phyloP scores from a whole-genome alignment of 345 rosid genomes.

The Rhodomyrtus tomentosa region DNA sequence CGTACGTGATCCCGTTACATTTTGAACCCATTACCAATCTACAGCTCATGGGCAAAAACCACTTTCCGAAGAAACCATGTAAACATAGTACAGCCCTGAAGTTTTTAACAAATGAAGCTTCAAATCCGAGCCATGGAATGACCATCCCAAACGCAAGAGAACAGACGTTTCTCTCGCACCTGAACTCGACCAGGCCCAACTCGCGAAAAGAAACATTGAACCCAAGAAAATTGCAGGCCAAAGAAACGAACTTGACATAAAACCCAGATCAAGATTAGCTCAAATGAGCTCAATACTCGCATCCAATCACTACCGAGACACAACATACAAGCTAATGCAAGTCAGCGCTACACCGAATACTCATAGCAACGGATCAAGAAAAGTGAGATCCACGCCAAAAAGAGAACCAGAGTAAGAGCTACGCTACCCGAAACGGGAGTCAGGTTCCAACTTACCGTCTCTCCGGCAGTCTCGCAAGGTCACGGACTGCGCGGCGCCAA shows the following conservation, averaged over 20 bases:
- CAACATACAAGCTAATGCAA: not conserved
- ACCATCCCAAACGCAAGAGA: not conserved
- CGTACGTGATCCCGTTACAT: not conserved
- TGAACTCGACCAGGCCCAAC: not conserved
- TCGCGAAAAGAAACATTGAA: not conserved
- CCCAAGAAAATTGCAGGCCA: not conserved
- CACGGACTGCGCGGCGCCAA: not conserved
- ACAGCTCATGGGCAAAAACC: not conserved
- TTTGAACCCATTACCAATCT: not conserved
- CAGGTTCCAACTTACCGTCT: not conserved
- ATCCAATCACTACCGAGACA: not conserved
- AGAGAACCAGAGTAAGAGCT: not conserved
- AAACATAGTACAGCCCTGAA: not conserved
- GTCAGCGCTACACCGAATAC: not conserved
- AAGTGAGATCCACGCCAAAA: not conserved
- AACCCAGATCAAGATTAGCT: not conserved
- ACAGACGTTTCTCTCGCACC: not conserved
- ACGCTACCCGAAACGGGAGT: not conserved
- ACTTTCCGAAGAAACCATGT: not conserved
- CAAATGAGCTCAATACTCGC: not conserved
- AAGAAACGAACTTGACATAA: not conserved
- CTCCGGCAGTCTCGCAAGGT: not conserved
- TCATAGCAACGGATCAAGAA: not conserved
- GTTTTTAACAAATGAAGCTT: not conserved
- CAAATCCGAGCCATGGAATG: not conserved